Evolutionary conservation across 306 rosid genomes (phyloP).

Genomic region (Acacia acuminata): DNA sequence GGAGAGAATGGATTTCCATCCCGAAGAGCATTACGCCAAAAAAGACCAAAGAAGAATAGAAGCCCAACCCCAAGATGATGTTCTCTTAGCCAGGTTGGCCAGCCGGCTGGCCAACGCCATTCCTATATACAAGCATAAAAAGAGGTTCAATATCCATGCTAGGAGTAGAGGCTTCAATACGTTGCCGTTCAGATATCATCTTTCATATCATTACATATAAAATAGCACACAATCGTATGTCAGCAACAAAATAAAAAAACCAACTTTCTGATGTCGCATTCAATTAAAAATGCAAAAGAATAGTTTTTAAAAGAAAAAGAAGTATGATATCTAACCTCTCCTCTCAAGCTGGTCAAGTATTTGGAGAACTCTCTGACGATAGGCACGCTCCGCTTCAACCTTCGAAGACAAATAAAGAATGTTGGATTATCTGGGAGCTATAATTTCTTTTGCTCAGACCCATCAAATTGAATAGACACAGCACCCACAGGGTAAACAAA

Average conservation of each 20-base stretch:
- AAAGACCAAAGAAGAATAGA: too few relatives aligned
- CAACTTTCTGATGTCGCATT: conserved; percentile 19
- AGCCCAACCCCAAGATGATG: too few relatives aligned
- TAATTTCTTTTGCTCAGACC: conserved; percentile 12
- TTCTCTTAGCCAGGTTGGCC: too few relatives aligned
- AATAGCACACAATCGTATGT: conserved; percentile 24
- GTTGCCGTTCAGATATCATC: conserved; percentile 89
- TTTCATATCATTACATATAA: conserved; percentile 41
- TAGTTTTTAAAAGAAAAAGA: conserved; percentile 14
- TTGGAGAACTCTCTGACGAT: conserved; percentile 86
- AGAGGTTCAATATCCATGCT: conserved; percentile 63
- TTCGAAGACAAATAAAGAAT: conserved; percentile 40
- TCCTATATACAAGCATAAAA: too few relatives aligned
- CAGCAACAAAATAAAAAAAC: conserved; percentile 28
- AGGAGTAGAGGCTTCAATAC: conserved; percentile 86
- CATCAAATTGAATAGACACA: conserved; percentile 8
- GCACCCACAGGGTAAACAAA: conserved; percentile 20
- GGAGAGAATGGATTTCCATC: too few relatives aligned
- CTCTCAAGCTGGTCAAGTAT: conserved; percentile 91
- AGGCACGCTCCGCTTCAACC: conserved; percentile 89
- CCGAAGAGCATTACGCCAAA: too few relatives aligned
- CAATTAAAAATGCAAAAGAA: background rate
- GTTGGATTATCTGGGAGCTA: conserved; percentile 9
- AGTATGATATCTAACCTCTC: too few relatives aligned
- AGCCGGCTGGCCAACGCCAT: too few relatives aligned